These are phyloP conservation scores for Termitomyces sp. DNA, from an alignment of 768 basidiomycete species.

Conservation along the genomic window DNA sequence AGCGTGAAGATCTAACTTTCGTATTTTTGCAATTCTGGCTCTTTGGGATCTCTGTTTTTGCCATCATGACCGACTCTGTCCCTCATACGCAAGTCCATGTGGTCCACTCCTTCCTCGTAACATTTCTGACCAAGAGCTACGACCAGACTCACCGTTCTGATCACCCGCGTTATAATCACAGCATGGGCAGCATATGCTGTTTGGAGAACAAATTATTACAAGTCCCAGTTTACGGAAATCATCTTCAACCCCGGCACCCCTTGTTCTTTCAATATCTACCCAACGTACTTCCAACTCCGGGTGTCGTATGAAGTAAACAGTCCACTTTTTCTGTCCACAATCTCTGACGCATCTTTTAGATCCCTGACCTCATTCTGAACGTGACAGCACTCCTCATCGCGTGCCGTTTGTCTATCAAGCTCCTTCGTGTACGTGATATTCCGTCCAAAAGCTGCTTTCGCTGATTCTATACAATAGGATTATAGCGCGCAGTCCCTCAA, in stretches of 20 bases:
- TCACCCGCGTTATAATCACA: slow-evolving; percentile 43
- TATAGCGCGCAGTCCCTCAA: slow-evolving; percentile 48
- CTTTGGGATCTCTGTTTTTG: slow-evolving; percentile 45
- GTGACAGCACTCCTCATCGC: slow-evolving; percentile 40
- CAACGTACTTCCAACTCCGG: slow-evolving; percentile 39
- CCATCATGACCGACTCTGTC: slow-evolving; percentile 47
- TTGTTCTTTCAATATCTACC: slow-evolving; percentile 48
- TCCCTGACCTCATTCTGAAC: slow-evolving; percentile 47
- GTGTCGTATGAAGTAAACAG: slow-evolving; percentile 38
- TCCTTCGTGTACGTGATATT: slow-evolving; percentile 34
- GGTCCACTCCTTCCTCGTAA: not conserved
- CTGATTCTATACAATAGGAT: slow-evolving; percentile 23
- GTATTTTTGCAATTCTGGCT: slow-evolving; percentile 54
- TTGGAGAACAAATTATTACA: slow-evolving; percentile 40
- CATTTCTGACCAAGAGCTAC: not conserved
- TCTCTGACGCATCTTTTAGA: slow-evolving; percentile 26
- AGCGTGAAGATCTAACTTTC: slow-evolving; percentile 45
- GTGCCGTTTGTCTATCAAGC: slow-evolving; percentile 39
- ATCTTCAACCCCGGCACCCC: slow-evolving; percentile 38
- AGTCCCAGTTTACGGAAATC: slow-evolving; percentile 32
- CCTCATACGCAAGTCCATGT: slow-evolving; percentile 44
- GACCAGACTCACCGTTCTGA: slow-evolving; percentile 31
- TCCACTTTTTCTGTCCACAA: not conserved
- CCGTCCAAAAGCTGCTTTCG: not conserved
- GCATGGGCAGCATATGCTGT: slow-evolving; percentile 51